Evolutionary conservation across 2,329 filamentous ascomycete species (phyloP).

Genomic region (Emergomyces orientalis): DNA sequence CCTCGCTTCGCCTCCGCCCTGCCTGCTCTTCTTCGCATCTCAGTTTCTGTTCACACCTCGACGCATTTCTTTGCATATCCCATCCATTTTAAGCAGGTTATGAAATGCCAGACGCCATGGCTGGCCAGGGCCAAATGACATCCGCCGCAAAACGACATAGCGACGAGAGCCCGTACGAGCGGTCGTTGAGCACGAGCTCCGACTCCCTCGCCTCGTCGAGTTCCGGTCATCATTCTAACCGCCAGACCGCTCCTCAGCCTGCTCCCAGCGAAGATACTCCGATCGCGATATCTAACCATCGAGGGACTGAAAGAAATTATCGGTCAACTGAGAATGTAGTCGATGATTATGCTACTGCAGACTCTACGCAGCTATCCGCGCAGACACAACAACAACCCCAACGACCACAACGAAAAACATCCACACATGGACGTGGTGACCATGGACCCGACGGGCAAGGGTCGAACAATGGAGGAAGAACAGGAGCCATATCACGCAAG

Average conservation of each 20-base stretch:
- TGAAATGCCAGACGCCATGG: background rate
- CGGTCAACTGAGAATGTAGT: slow-evolving; percentile 24
- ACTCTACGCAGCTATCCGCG: background rate
- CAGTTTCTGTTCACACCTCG: background rate
- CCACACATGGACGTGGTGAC: background rate
- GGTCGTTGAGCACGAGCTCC: background rate
- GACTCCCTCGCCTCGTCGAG: background rate
- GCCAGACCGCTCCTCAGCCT: too few relatives aligned
- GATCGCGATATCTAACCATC: slow-evolving; percentile 21
- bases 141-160: background rate
- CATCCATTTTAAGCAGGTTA: too few relatives aligned
- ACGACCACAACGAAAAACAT: background rate
- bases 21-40: too few relatives aligned
- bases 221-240: background rate
- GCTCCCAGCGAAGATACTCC: slow-evolving; percentile 25
- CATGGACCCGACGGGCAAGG: background rate
- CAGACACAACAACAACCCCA: background rate
- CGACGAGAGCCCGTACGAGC: background rate
- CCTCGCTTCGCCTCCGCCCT: too few relatives aligned
- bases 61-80: background rate
- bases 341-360: slow-evolving; percentile 9
- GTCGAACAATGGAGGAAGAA: background rate
- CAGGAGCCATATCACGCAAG: slow-evolving; percentile 24
- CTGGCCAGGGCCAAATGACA: background rate
- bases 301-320: slow-evolving; percentile 22